Evolutionary conservation across 2,329 filamentous ascomycete species (phyloP).

Genomic region (Juglanconis juglandina): DNA sequence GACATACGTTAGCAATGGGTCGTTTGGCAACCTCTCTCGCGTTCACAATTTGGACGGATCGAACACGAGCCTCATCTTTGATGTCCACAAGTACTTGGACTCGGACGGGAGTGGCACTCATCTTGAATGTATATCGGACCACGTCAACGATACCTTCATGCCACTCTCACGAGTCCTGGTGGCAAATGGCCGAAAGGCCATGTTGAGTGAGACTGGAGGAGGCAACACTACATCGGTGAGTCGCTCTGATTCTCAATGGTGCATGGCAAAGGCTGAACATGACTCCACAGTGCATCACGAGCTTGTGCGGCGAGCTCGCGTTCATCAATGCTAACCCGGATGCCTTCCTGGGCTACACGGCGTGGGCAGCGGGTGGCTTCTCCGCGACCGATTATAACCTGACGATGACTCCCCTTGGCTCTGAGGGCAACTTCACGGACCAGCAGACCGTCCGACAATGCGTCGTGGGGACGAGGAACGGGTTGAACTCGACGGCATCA

Average conservation of each 20-base stretch:
- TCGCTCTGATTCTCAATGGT: conserved; percentile 12
- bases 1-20: conserved; percentile 45
- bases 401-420: conserved; percentile 36
- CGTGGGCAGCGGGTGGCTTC: conserved; percentile 45
- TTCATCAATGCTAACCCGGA: conserved; percentile 45
- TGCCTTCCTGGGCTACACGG: conserved; percentile 44
- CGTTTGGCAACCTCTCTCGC: conserved; percentile 47
- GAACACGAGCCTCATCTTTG: conserved; percentile 54
- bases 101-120: conserved; percentile 50
- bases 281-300: conserved; percentile 34
- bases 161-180: conserved; percentile 45
- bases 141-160: conserved; percentile 43
- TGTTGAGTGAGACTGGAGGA: conserved; percentile 54
- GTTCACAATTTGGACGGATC: conserved; percentile 58
- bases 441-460: conserved; percentile 6
- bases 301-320: conserved; percentile 44
- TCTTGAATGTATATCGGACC: conserved; percentile 48
- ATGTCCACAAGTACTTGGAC: conserved; percentile 59
- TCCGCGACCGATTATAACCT: conserved; percentile 36
- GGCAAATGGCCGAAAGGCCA: conserved; percentile 43
- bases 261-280: neutral
- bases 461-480: conserved; percentile 5
- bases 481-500: neutral
- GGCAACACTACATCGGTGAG: conserved; percentile 38
- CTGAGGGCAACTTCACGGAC: conserved; percentile 18